Conservation (phyloP, 495 filamentous ascomycete species). For the Rostrohypoxylon terebratum region DNA sequence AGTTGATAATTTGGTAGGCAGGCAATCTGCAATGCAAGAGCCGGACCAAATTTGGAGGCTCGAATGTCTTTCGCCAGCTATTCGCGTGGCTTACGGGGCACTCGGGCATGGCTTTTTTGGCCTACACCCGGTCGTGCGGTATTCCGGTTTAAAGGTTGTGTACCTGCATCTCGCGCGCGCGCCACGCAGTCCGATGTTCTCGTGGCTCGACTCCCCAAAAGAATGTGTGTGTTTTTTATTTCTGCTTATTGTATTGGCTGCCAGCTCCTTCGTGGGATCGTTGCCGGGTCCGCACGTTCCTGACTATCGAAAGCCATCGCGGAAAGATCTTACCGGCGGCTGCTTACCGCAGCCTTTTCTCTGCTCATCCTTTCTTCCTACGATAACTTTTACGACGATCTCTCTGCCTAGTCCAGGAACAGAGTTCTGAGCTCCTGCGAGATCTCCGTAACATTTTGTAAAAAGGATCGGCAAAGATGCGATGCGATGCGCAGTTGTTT, state of each 20-base stretch:
- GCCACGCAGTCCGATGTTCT: slow-evolving; percentile 35
- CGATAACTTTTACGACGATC: slow-evolving; percentile 19
- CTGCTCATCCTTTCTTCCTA: slow-evolving; percentile 37
- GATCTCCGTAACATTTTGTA: slow-evolving; percentile 21
- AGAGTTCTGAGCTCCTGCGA: slow-evolving; percentile 23
- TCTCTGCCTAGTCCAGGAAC: slow-evolving; percentile 13
- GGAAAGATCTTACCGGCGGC: slow-evolving; percentile 24
- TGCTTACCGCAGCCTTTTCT: slow-evolving; percentile 3
- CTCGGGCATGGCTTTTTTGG: slow-evolving; percentile 18
- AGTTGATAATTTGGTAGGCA: not conserved
- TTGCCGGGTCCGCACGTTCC: slow-evolving; percentile 30
- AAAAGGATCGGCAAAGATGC: slow-evolving; percentile 28
- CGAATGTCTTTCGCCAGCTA: slow-evolving; percentile 21
- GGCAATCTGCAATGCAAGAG: slow-evolving; percentile 8
- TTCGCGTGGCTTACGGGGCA: slow-evolving; percentile 35
- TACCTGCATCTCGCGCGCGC: slow-evolving; percentile 39
- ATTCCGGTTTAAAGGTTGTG: slow-evolving; percentile 17
- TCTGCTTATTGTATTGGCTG: slow-evolving; percentile 14
- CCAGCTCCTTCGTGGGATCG: slow-evolving; percentile 8
- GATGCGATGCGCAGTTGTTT: not conserved
- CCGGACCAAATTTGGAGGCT: slow-evolving; percentile 34
- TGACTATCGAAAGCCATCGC: slow-evolving; percentile 41
- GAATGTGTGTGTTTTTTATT: not conserved
- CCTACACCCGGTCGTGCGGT: slow-evolving; percentile 24
- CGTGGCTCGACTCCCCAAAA: slow-evolving; percentile 35